Percentiles rank a stretch among this genome's conserved stretches.
Evolutionary conservation across 75 land plant genomes (phyloP).

Genomic region (Ceratopteris richardii): DNA sequence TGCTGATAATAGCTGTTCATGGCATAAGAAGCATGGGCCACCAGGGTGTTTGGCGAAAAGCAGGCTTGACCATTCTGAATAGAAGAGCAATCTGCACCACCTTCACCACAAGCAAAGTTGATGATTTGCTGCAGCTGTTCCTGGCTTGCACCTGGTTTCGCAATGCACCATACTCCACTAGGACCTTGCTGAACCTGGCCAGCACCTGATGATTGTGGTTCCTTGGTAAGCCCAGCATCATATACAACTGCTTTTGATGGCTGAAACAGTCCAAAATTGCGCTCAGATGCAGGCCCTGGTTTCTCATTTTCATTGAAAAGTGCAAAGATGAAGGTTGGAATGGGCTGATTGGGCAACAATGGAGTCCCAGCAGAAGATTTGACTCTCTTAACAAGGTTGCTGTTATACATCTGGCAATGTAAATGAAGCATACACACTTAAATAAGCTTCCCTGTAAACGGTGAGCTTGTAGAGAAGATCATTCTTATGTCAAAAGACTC

Average conservation of each 20-base stretch:
- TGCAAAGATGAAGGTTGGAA: constrained; percentile 41
- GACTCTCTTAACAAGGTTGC: constrained; percentile 47
- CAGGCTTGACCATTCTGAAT: constrained; percentile 6
- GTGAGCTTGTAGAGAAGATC: too few relatives aligned
- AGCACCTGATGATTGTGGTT: background rate
- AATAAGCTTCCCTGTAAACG: too few relatives aligned
- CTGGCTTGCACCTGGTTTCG: constrained; percentile 9
- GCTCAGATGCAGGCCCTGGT: constrained; percentile 23
- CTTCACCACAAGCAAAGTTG: constrained; percentile 13
- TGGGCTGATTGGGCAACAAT: constrained; percentile 16
- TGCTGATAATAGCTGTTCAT: constrained; percentile 22
- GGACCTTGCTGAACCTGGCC: background rate
- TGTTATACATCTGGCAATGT: constrained; percentile 59
- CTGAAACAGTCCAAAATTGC: constrained; percentile 44
- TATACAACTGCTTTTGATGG: constrained; percentile 61
- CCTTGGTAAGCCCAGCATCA: constrained; percentile 20
- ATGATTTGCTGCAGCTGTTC: constrained; percentile 5
- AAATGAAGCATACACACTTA: too few relatives aligned
- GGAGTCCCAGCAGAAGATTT: constrained; percentile 33
- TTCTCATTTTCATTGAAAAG: constrained; percentile 49
- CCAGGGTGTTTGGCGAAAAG: constrained; percentile 12
- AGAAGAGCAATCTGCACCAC: constrained; percentile 12
- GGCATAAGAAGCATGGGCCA: constrained; percentile 21
- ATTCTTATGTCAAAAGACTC: too few relatives aligned
- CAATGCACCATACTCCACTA: constrained; percentile 17